phyloP scores from a whole-genome alignment of 768 basidiomycete species.

The Macrolepiota dolichaula region DNA sequence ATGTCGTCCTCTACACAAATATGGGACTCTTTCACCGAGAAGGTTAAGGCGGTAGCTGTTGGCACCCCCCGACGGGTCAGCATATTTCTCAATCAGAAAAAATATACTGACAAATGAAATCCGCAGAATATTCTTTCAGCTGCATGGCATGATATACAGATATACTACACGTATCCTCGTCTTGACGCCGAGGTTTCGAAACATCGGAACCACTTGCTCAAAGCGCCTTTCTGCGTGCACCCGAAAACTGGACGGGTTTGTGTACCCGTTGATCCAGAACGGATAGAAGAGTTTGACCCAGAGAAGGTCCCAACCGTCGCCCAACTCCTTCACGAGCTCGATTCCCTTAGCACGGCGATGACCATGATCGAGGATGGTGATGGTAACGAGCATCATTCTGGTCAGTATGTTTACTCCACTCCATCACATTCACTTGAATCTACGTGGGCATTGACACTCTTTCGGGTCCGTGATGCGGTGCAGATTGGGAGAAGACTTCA shows the following conservation, averaged over 20 bases:
- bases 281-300: slow-evolving; percentile 82
- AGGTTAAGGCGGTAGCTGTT: slow-evolving; percentile 24
- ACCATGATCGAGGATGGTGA: slow-evolving; percentile 16
- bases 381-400: slow-evolving; percentile 43
- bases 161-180: slow-evolving; percentile 95
- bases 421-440: neutral
- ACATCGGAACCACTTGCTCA: slow-evolving; percentile 95
- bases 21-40: slow-evolving; percentile 64
- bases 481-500: slow-evolving; percentile 85
- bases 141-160: slow-evolving; percentile 81
- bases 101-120: neutral
- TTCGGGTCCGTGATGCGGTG: neutral
- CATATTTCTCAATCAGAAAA: neutral
- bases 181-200: slow-evolving; percentile 97
- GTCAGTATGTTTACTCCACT: slow-evolving; percentile 23
- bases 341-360: slow-evolving; percentile 24
- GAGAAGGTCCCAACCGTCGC: slow-evolving; percentile 81
- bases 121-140: slow-evolving; percentile 24
- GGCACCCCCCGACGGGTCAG: slow-evolving; percentile 17
- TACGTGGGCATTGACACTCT: slow-evolving; percentile 4
- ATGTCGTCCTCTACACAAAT: slow-evolving; percentile 57
- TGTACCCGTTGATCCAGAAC: slow-evolving; percentile 80
- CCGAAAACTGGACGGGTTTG: slow-evolving; percentile 95
- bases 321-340: slow-evolving; percentile 76
- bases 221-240: slow-evolving; percentile 96